Evolutionary conservation across 495 filamentous ascomycete genomes (phyloP).

Genomic region (Hypomontagnella monticulosa): DNA sequence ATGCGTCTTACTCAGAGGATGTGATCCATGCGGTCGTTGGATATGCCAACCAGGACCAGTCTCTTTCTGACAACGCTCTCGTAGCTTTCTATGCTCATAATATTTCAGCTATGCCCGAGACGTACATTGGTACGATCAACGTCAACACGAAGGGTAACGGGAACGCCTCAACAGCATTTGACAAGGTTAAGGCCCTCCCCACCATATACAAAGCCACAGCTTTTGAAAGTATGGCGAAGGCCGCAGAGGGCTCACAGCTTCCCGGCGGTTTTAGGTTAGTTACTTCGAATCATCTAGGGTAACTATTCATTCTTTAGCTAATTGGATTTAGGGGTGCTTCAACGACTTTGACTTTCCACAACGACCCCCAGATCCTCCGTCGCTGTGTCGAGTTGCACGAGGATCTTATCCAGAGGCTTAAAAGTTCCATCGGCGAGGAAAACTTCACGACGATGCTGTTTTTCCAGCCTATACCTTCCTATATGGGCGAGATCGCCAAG

Average conservation of each 20-base stretch:
- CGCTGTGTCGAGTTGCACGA: conserved; percentile 20
- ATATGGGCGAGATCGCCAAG: conserved; percentile 31
- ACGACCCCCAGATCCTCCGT: conserved; percentile 29
- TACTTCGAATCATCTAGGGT: no score
- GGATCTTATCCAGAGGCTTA: conserved; percentile 29
- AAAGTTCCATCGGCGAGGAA: not conserved
- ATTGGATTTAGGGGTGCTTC: conserved; percentile 12
- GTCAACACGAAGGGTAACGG: conserved; percentile 32
- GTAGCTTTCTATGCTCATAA: conserved; percentile 25
- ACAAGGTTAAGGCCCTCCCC: conserved; percentile 24
- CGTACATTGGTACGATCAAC: conserved; percentile 16
- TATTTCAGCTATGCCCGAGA: conserved; percentile 11
- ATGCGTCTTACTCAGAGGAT: conserved; percentile 15
- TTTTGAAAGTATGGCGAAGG: conserved; percentile 28
- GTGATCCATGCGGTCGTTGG: conserved; percentile 42
- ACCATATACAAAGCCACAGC: conserved; percentile 7
- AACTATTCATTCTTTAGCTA: not conserved
- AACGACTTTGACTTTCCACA: conserved; percentile 31
- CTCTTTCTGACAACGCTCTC: conserved; percentile 36
- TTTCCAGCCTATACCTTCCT: conserved; percentile 48
- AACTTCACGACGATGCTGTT: conserved; percentile 28
- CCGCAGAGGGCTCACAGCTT: conserved; percentile 33
- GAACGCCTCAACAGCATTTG: conserved; percentile 32
- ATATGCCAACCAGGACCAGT: conserved; percentile 43
- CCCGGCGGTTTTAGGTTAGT: conserved; percentile 17